A percentile compares a stretch with the other conserved stretches of the same genome.
Conservation (phyloP, 495 filamentous ascomycete species). For the Penicillium verhagenii region DNA sequence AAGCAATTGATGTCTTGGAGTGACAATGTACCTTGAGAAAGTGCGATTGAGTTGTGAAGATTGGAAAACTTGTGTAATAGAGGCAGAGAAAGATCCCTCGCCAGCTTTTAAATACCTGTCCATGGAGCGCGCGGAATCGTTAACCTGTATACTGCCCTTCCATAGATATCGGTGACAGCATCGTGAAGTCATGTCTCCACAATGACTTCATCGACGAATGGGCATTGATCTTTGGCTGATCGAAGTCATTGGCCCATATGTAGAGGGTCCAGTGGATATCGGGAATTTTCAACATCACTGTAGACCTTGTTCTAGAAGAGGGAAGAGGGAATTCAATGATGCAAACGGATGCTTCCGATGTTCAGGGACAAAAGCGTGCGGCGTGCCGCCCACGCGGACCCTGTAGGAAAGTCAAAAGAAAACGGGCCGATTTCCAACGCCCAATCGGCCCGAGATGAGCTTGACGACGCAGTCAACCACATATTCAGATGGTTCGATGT, state of each 20-base stretch:
- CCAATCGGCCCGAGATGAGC: no score
- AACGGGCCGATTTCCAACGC: no score
- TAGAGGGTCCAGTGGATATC: constrained; percentile 1
- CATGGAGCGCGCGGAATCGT: background rate
- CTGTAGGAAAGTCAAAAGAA: no score
- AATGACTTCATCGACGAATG: constrained; percentile 37
- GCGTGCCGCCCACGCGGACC: no score
- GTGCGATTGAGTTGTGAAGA: background rate
- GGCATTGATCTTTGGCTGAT: constrained; percentile 4
- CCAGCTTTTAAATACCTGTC: background rate
- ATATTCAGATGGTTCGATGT: no score
- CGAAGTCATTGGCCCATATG: background rate
- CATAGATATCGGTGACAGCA: constrained; percentile 28
- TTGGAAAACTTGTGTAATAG: background rate
- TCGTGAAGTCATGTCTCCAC: constrained; percentile 37
- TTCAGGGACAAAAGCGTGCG: no score
- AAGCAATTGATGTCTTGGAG: background rate
- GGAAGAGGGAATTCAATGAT: background rate
- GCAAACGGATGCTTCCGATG: background rate
- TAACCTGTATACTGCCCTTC: background rate
- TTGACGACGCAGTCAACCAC: no score
- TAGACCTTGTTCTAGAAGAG: background rate
- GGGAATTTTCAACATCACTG: no score
- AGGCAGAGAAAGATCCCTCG: background rate
- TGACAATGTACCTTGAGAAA: background rate